Evolutionary conservation across 2,329 filamentous ascomycete genomes (phyloP).

Genomic region (Trichoderma sp.): DNA sequence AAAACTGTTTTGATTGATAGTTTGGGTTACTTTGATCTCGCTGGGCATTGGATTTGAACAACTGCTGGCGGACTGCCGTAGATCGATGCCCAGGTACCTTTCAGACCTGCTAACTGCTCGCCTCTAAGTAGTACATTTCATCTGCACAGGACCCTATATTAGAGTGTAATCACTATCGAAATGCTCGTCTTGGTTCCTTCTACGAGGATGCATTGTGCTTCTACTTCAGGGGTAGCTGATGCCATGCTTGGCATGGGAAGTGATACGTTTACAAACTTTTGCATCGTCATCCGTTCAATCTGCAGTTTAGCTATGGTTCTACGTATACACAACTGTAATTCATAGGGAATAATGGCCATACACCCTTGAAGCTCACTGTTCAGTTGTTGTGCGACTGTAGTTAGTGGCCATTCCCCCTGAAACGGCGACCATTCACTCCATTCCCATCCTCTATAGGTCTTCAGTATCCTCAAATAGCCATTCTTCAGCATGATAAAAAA

Average conservation of each 20-base stretch:
- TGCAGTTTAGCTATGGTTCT: neutral
- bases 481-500: accelerated
- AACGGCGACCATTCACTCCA: neutral
- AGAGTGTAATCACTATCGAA: accelerated
- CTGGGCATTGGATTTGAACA: neutral
- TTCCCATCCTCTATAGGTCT: neutral
- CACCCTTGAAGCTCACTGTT: neutral
- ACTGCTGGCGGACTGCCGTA: neutral
- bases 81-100: neutral
- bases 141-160: neutral
- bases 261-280: neutral
- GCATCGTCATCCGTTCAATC: neutral
- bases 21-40: neutral
- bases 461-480: neutral
- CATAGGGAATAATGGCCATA: neutral
- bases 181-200: neutral
- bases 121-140: neutral
- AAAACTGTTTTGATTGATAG: neutral
- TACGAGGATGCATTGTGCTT: neutral
- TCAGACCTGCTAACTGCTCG: neutral
- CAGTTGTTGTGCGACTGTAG: neutral
- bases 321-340: neutral
- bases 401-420: neutral
- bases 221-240: neutral
- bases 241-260: neutral